Evolutionary conservation across 164 flowering plant genomes (phyloP), one percentile per base, ranked within the genome.

Genomic region (Vitis cinerea): DNA sequence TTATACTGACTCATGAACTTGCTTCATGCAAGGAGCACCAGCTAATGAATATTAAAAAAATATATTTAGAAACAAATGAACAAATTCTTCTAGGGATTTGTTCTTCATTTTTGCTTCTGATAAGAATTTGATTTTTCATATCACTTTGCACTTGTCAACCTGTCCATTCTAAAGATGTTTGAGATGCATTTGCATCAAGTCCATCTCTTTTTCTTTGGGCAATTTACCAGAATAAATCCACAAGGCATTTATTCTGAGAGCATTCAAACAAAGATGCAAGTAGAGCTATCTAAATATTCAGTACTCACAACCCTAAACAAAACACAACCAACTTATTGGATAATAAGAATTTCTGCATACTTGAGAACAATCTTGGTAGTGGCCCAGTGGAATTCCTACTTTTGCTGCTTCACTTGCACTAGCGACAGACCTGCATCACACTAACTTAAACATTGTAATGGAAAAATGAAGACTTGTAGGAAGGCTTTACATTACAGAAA

Each of bases 361-460:
- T 69, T 83, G 84, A 62, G 83, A 82, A 71, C 73, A 61, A 57
- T 82, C 81, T 71, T 69, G 65, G 50, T 79, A 79, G 3, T 75
- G 67, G 59, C 76, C 84, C 77, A 89, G 70, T 16, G 90, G 93
- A 52, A 89, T 82, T 72, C 93, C 91, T n/a, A 83, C 87, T 76
- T 83, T 81, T 51, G 89, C 90, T 68, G 93, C 93, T 72, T 87
- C 90, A 79, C 84, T 85, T 50, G 90, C 93, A 81, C 86, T 81
- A 37, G 75, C 67, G 49, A 79, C 67, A 67, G 90, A 85, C 82
- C 93, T 89, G 85, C 74, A 75, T 47, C 65, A 65, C 57, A 48
- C 51, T 15, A 23, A 12, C 56, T 1, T 12, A 63, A 49, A 62
- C 56, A 27, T 59, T 59, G 3, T 27, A 17, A 59, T 27, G 44